These are phyloP conservation scores for Biscogniauxia marginata DNA, from an alignment of 2,329 filamentous ascomycete genomes.

Conservation along the genomic window DNA sequence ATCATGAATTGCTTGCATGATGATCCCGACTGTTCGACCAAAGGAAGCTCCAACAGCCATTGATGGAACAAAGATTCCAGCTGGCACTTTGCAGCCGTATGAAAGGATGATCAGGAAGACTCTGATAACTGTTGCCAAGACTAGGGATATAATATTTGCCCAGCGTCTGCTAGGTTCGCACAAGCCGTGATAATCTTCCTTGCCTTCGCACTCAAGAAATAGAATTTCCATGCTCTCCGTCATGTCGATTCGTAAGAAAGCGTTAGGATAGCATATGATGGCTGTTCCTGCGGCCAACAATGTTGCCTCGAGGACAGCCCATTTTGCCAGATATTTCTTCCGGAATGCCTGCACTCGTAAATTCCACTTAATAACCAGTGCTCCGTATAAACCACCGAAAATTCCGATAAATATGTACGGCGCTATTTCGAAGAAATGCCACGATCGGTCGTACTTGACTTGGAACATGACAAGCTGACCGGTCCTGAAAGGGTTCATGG, in stretches of 20 bases:
- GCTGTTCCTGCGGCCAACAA: conserved; percentile 80
- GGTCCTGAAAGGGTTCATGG: conserved; percentile 96
- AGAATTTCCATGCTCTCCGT: conserved; percentile 99
- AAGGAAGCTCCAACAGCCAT: conserved; percentile 98
- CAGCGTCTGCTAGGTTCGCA: conserved; percentile 78
- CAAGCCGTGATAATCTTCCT: conserved; percentile 83
- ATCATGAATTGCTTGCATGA: conserved; percentile 87
- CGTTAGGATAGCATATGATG: conserved; percentile 94
- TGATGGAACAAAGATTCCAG: conserved; percentile 95
- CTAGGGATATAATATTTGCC: conserved; percentile 74
- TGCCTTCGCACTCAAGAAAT: conserved; percentile 89
- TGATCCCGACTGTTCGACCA: conserved; percentile 88
- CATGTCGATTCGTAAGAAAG: conserved; percentile 95
- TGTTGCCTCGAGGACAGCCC: conserved; percentile 83
- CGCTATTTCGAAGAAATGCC: conserved; percentile 95
- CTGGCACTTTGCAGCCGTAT: conserved; percentile 96
- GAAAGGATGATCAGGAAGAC: conserved; percentile 88
- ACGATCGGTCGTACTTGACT: conserved; percentile 89
- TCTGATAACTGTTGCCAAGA: conserved; percentile 76
- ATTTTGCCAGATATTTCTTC: conserved; percentile 84
- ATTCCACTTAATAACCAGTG: conserved; percentile 98
- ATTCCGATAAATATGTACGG: conserved; percentile 91
- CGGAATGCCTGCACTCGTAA: conserved; percentile 86
- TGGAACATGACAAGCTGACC: conserved; percentile 99
- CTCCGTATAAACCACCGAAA: conserved; percentile 93